Evolutionary conservation across 805 yeast species (phyloP).

Genomic region (Pichia kluyveri): DNA sequence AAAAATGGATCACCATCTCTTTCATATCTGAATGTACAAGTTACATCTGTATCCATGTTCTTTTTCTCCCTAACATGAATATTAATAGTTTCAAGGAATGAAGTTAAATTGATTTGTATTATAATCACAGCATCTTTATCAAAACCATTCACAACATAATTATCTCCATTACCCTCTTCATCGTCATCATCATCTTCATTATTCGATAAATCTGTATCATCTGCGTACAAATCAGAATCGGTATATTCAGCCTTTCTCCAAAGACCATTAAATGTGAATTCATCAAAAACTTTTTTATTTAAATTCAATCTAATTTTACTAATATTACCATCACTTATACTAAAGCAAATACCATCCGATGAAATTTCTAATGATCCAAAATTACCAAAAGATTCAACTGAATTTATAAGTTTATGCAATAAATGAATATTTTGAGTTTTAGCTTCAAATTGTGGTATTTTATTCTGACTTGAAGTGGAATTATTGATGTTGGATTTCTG

Average conservation of each 20-base stretch:
- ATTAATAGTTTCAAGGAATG: constrained; percentile 43
- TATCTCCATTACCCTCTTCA: constrained; percentile 6
- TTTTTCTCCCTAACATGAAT: constrained; percentile 26
- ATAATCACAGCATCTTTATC: constrained; percentile 14
- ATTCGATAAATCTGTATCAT: constrained; percentile 7
- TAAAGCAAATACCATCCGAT: constrained; percentile 42
- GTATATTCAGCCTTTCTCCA: background rate
- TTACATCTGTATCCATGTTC: constrained; percentile 21
- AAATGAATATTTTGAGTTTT: constrained; percentile 19
- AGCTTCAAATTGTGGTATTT: constrained; percentile 17
- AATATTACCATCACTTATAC: constrained; percentile 37
- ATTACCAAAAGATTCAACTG: constrained; percentile 24
- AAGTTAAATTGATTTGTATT: constrained; percentile 35
- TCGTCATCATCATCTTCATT: constrained; percentile 10
- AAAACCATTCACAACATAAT: background rate
- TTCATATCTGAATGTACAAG: constrained; percentile 41
- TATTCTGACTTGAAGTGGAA: background rate
- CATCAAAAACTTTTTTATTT: constrained; percentile 29
- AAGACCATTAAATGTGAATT: constrained; percentile 19
- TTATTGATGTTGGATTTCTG: too few relatives aligned
- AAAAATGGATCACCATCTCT: constrained; percentile 47
- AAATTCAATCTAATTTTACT: constrained; percentile 30
- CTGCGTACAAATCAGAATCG: constrained; percentile 1
- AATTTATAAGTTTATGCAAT: constrained; percentile 19
- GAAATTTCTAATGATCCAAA: constrained; percentile 29